Base-by-base conservation (phyloP, 2,329 filamentous ascomycete genomes). In the Colletotrichum sidae region DNA sequence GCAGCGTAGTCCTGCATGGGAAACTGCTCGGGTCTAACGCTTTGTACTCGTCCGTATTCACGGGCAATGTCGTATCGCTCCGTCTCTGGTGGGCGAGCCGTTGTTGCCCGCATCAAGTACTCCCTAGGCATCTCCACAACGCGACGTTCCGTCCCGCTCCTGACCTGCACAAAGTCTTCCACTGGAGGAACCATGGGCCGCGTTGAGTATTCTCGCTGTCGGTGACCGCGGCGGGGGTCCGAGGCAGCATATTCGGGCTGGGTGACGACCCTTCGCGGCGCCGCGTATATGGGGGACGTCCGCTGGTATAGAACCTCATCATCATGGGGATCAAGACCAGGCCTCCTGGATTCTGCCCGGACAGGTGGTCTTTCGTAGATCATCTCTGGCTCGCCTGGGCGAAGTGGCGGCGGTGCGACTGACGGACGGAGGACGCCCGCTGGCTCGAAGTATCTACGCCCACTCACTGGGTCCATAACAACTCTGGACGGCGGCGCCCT, bases 401-500 rank as follows among this genome's bases (percentile, higher is more conserved):
- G 52, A 11, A 60, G 55, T 38, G 84, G 79, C 45, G 86, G 83
- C 5, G 25, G 25, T 25, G 84, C 85, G 13, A 85, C 80, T 8
- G 87, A 88, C 54, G 86, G 85, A 51, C 85, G 79, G 17, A 82
- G 72, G 15, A 81, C 68, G 25, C 81, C 70, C 33, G 76, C 70
- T 34, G 87, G 86, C 70, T 90, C 87, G 65, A 85, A 76, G 78
- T 94, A 97, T 74, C 93, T 89, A 74, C 92, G 92, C 45, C 94
- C 94, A 76, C 90, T 92, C 67, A 92, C 88, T 5, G 64, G 60
- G 77, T 97, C 94, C 59, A 96, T 83, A 39, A 97, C 84, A 68
- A 97, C 90, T 67, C 90, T 88, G 60, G 89, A 82, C 50, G 86
- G 80, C 15, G 86, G 84, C 7, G 86, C 82, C 54, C 82, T 76